These are phyloP conservation scores for Coelastrella sp. DNA, from an alignment of 139 green algal species.

Conservation along the genomic window DNA sequence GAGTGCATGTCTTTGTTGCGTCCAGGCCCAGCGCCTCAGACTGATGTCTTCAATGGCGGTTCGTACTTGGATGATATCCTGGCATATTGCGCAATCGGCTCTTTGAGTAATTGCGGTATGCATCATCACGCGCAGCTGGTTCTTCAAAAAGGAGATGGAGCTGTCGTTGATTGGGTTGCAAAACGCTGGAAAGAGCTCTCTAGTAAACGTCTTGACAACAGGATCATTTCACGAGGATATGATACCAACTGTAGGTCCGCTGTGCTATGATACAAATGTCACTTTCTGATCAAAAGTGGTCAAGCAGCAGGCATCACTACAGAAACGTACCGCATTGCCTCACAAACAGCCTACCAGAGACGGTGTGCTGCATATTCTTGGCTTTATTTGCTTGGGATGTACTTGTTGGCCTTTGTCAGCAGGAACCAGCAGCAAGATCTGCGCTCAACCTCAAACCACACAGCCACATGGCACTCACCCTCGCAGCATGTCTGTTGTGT, in stretches of 20 bases:
- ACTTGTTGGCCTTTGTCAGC: too few relatives aligned
- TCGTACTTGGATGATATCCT: background rate
- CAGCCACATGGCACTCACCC: too few relatives aligned
- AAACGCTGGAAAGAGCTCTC: conserved; percentile 96
- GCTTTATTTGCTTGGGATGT: too few relatives aligned
- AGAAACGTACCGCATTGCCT: too few relatives aligned
- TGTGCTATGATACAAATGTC: too few relatives aligned
- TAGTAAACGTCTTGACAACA: conserved; percentile 96
- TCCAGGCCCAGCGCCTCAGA: background rate
- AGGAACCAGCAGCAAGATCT: too few relatives aligned
- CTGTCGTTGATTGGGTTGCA: conserved; percentile 96
- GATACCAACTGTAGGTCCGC: conserved; percentile 97
- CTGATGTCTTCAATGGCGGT: background rate
- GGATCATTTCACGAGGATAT: conserved; percentile 92
- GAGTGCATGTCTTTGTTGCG: background rate
- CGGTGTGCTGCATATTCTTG: too few relatives aligned
- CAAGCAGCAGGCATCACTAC: too few relatives aligned
- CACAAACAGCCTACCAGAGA: too few relatives aligned
- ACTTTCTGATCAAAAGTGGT: too few relatives aligned
- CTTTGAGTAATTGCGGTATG: background rate
- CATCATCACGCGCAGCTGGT: conserved; percentile 87
- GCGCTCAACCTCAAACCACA: too few relatives aligned
- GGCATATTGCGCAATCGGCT: too few relatives aligned
- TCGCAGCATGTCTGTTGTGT: background rate
- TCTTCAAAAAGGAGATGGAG: conserved; percentile 99